Base-by-base conservation (phyloP, 441 rosid species). In the Populus tomentosa region DNA sequence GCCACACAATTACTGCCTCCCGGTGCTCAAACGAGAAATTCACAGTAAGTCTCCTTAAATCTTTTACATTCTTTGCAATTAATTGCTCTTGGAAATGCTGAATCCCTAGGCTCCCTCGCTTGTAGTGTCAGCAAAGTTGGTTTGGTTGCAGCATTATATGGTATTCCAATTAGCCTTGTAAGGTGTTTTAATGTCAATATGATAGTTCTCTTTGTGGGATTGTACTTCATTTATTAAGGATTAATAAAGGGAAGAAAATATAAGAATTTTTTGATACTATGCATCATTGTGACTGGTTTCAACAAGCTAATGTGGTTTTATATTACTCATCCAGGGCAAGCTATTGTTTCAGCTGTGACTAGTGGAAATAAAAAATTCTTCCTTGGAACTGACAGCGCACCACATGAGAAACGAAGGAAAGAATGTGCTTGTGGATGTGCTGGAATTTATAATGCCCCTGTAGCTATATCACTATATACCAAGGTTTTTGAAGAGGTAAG, bases 311-410 rank as follows among this genome's bases (percentile, higher is more conserved):
- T 71, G 67, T 70, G 38, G 21, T 13, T 9, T 7, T 75, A 14
- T 42, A 75, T 71, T 69, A 68, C 30, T 64, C 14, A 26, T 80
- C 7, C 76, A 95, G 98, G 99, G 84, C 84, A 89, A 82, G 97
- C 98, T 73, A 92, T 95, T 74, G 93, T 88, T 82, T 84, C 89
- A 80, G 97, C 98, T 32, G 98, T 95, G 84, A 95, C 98, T 36
- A 88, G 99, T 74, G 98, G 97, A 78, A 94, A 89, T 78, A 90
- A 86, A 82, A 90, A 77, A 73, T 91, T 91, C 82, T 94, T 95
- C 90, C 91, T 95, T 40, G 98, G 99, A 78, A 94, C 99, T 77
- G 98, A 95, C 83, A 94, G 98, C 88, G 98, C 98, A 82, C 97
- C 98, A 68, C 99, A 95, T 80, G 97, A 92, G 81, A 86, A 83